Base-by-base conservation (phyloP, 352 stramenopile species). In the Stramenopiles sp. region DNA sequence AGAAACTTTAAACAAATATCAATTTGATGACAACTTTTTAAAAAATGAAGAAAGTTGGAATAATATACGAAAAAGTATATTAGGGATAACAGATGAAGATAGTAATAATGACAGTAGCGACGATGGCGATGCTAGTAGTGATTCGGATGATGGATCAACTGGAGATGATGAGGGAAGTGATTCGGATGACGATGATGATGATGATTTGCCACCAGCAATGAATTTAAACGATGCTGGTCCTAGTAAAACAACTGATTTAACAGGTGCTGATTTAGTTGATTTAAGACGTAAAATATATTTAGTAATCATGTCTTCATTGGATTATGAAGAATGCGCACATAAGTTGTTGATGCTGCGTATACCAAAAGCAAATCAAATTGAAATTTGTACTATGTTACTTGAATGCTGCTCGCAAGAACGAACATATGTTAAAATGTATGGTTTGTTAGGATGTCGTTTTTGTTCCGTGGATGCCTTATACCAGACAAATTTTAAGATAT, bases 351-450 rank as follows among this genome's bases (percentile, higher is more conserved):
- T 97, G 84, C 88, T 99, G 76, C 91, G 97, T 81, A 98, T 99
- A 79, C 93, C 93, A 6, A 83, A 89, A 1, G 96, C 95, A 1
- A 90, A 97, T 65, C 95, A 99, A 84, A 91, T 91, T 73, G 95
- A 99, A 82, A 92, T 99, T 13, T 97, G 96, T 80, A 97, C 97
- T 79, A 99, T 99, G 96, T 86, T 99, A 27, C 95, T 99, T 77
- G 96, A 99, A 83, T 98, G 95, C 84, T 99, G 96, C 84, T 96
- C 90, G 65, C 95, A 99, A 84, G 95, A 99, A 83, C 88, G 93
- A 63, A 98, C 94, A 32, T 78, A 78, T 27, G 23, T 29, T 29
- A 83, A 53, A 1, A 82, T 78, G 83, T 98, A 98, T 81, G 96
- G 95, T 63, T 82, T 99, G 0, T 90, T 98, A 7, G 95, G 90